Conservation (phyloP, 306 rosid genomes). For the Cicer arietinum region DNA sequence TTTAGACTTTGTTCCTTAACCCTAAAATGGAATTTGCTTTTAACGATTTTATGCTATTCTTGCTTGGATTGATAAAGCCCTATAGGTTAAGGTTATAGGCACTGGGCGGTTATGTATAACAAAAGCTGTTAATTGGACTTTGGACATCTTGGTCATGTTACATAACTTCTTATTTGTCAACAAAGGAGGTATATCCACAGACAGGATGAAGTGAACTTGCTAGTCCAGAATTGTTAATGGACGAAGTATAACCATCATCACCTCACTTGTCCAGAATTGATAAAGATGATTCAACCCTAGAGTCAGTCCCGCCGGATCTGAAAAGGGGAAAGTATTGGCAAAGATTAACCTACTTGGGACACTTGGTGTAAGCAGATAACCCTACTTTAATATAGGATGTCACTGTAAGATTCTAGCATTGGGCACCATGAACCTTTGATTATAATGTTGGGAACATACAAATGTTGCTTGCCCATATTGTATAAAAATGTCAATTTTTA, state of each 20-base stretch:
- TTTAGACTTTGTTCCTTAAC: slow-evolving; percentile 17
- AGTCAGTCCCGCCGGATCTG: background rate
- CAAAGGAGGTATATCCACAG: background rate
- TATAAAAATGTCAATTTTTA: slow-evolving; percentile 9
- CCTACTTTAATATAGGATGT: background rate
- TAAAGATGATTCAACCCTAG: background rate
- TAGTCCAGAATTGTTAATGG: background rate
- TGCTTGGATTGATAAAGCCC: slow-evolving; percentile 15
- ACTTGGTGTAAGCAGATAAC: background rate
- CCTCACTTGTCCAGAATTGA: background rate
- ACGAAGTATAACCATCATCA: background rate
- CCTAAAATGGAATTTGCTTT: background rate
- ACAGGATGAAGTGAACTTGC: background rate
- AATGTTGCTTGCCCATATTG: background rate
- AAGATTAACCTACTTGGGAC: background rate
- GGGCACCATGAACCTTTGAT: background rate
- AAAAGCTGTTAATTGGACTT: background rate
- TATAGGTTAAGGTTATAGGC: background rate
- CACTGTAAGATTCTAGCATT: background rate
- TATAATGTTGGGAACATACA: background rate
- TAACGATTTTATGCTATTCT: slow-evolving; percentile 16
- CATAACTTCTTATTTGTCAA: slow-evolving; percentile 2
- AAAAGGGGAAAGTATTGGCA: background rate
- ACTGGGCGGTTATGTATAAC: background rate
- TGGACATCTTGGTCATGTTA: background rate